Evolutionary conservation across 2,329 filamentous ascomycete species (phyloP), one percentile per base, ranked within the genome.

Genomic region (Plectosphaerella plurivora): DNA sequence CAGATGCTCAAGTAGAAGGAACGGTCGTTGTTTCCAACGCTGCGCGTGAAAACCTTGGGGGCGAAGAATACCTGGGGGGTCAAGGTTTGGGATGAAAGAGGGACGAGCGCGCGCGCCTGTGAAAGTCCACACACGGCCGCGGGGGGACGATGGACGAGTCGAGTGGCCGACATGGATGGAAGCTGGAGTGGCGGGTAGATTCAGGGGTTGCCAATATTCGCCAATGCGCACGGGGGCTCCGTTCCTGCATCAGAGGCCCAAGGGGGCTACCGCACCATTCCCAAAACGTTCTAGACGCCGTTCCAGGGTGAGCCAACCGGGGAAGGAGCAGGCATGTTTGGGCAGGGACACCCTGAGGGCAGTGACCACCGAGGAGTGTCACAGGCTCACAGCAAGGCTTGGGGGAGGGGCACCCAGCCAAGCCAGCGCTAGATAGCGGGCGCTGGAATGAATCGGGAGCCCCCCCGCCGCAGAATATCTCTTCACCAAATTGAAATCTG

Each of bases 201-300:
- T 49, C 33, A 49, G 47, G 47, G 47, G 47, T 18, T 49, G 47
- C 47, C 47, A 49, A 49, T 49, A 35, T 24, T 49, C 33, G 47
- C 47, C 47, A 49, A 49, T 41, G 20, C 22, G n/a, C 47, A 36
- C 47, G 35, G 35, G 22, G 12, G 36, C 47, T 41, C 39, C 35
- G 47, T 37, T 41, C 47, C 47, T 49, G 47, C 47, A 49, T 49
- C 47, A 49, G 47, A 37, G 35, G 20, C 18, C 46, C 4, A 39
- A n/a, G 14, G 36, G 36, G 14, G 20, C 15, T 49, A 20, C 47
- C 47, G 47, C 47, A 49, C 47, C 47, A 49, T 49, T 35, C 47
- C 37, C 14, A 24, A 41, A 22, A 9, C 15, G 33, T 35, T 9
- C 47, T 49, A 49, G 47, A 16, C 35, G 36, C 47, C 47, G 47